phyloP scores from a whole-genome alignment of 345 rosid genomes.

The Geranium rotundifolium region DNA sequence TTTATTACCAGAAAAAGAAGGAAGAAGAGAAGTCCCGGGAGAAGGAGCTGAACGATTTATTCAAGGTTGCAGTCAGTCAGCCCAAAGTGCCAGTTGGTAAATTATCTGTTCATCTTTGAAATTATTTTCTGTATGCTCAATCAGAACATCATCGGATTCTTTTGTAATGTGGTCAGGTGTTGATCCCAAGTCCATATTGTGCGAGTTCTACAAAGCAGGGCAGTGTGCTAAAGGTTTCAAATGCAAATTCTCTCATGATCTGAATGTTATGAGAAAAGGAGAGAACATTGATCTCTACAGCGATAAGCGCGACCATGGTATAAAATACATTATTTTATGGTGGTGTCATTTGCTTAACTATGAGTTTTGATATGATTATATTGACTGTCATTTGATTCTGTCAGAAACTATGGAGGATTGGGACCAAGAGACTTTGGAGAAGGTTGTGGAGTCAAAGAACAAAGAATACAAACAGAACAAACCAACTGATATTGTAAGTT shows the following conservation, averaged over 20 bases:
- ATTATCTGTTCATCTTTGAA: neutral
- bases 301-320: slow-evolving; percentile 49
- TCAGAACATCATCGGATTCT: neutral
- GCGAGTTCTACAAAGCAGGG: slow-evolving; percentile 53
- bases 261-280: slow-evolving; percentile 63
- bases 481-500: slow-evolving; percentile 63
- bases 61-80: slow-evolving; percentile 63
- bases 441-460: slow-evolving; percentile 51
- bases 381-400: slow-evolving; percentile 1
- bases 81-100: slow-evolving; percentile 58
- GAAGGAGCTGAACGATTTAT: slow-evolving; percentile 56
- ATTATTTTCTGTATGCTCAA: slow-evolving; percentile 1
- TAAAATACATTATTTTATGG: neutral
- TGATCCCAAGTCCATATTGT: slow-evolving; percentile 62
- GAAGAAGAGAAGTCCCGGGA: slow-evolving; percentile 50
- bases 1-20: slow-evolving; percentile 38
- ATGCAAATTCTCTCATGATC: slow-evolving; percentile 67
- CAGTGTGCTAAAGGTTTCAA: slow-evolving; percentile 59
- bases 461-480: slow-evolving; percentile 51
- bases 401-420: slow-evolving; percentile 61
- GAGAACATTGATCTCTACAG: slow-evolving; percentile 60
- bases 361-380: slow-evolving; percentile 1
- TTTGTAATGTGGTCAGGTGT: slow-evolving; percentile 34
- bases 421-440: slow-evolving; percentile 70
- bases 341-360: neutral